A percentile compares a stretch with the other conserved stretches of the same genome.
Conservation (phyloP, 2,329 filamentous ascomycete species). For the Xylariaceae sp. region DNA sequence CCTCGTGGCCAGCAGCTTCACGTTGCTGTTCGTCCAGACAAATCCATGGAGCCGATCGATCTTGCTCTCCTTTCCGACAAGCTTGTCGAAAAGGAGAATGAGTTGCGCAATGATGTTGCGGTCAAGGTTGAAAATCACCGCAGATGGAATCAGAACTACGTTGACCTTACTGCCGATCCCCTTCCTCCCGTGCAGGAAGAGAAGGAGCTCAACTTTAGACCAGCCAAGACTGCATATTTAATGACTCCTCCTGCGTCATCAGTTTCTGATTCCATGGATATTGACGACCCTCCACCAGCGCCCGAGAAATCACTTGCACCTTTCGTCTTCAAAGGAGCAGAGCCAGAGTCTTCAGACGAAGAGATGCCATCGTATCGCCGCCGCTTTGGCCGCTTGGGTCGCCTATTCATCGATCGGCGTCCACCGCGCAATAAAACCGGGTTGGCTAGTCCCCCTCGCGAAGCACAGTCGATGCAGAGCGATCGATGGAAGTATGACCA, state of each 20-base stretch:
- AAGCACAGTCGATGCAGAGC: conserved; percentile 30
- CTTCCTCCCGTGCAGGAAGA: conserved; percentile 73
- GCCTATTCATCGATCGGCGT: conserved; percentile 83
- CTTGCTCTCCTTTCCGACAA: conserved; percentile 73
- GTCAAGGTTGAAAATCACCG: conserved; percentile 83
- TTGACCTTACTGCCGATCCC: conserved; percentile 82
- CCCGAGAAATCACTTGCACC: conserved; percentile 29
- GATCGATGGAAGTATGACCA: conserved; percentile 86
- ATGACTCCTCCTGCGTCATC: conserved; percentile 60
- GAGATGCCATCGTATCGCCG: conserved; percentile 68
- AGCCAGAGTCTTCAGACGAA: conserved; percentile 34
- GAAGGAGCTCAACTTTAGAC: conserved; percentile 61
- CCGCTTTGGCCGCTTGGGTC: conserved; percentile 77
- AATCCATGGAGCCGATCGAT: conserved; percentile 67
- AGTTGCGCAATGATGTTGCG: conserved; percentile 78
- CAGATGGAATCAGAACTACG: conserved; percentile 85
- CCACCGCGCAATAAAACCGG: conserved; percentile 43
- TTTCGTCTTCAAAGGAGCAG: conserved; percentile 43
- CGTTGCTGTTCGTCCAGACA: conserved; percentile 65
- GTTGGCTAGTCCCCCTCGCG: conserved; percentile 27
- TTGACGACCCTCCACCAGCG: conserved; percentile 39
- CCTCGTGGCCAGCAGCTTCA: conserved; percentile 59
- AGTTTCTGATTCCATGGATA: conserved; percentile 52
- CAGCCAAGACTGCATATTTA: conserved; percentile 66
- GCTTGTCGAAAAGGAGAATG: conserved; percentile 74